A percentile compares a stretch with the other conserved stretches of the same genome.
Evolutionary conservation across 257 asterid species (phyloP).

Genomic region (Scutellaria galericulata): DNA sequence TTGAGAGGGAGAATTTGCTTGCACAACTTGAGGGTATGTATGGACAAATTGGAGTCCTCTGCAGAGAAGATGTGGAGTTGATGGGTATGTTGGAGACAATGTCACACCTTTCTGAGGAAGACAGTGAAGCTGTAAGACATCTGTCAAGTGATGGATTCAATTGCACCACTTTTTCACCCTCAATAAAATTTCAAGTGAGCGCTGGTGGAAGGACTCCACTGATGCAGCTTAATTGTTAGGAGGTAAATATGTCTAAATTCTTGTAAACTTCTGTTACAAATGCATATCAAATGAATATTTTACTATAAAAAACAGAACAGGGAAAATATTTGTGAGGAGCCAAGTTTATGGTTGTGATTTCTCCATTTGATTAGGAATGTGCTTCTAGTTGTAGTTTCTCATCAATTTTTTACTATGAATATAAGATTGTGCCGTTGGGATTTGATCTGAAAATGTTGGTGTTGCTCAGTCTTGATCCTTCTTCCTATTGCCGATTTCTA

Average conservation of each 20-base stretch:
- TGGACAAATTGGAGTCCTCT: constrained; percentile 39
- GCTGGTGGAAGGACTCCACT: constrained; percentile 43
- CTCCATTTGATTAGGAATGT: background rate
- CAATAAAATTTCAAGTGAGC: constrained; percentile 40
- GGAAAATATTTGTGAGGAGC: background rate
- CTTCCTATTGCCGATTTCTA: too few relatives aligned
- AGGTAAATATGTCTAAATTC: background rate
- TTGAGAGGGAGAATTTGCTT: constrained; percentile 37
- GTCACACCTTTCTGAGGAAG: constrained; percentile 33
- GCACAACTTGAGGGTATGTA: constrained; percentile 40
- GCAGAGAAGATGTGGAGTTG: constrained; percentile 45
- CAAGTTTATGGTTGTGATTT: background rate
- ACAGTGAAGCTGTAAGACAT: constrained; percentile 20
- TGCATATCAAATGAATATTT: constrained; percentile 3
- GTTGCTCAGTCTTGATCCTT: too few relatives aligned
- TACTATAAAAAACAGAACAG: background rate
- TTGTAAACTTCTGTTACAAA: constrained; percentile 4
- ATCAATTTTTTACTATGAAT: too few relatives aligned
- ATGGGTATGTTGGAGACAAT: constrained; percentile 39
- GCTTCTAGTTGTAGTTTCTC: too few relatives aligned
- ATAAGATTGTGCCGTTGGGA: too few relatives aligned
- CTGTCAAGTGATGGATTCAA: background rate
- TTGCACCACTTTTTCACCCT: constrained; percentile 24
- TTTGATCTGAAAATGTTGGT: too few relatives aligned
- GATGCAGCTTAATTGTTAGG: constrained; percentile 38